Conservation (phyloP, 371 early-diverging fungal species). For the Mortierella polycephala region DNA sequence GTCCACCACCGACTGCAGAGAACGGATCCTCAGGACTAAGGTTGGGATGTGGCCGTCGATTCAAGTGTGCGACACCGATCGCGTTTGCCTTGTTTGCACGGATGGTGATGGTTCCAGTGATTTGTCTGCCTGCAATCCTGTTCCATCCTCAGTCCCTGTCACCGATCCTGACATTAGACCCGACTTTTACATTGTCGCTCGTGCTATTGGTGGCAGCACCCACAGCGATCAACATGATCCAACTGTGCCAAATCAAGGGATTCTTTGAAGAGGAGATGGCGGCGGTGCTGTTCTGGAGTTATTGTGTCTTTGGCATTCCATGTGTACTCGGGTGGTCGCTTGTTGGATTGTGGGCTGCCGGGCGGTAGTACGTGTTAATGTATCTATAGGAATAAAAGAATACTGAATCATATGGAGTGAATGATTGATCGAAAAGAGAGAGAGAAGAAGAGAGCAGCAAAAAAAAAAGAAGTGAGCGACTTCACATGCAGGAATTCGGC, state of each 20-base stretch:
- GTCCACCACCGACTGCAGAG: neutral
- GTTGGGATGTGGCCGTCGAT: conserved; percentile 15
- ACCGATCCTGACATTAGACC: conserved; percentile 58
- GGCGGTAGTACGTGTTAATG: conserved; percentile 13
- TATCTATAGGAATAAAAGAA: too few relatives aligned
- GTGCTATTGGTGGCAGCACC: conserved; percentile 67
- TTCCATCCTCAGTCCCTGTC: conserved; percentile 57
- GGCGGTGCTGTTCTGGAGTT: conserved; percentile 67
- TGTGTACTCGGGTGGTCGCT: conserved; percentile 62
- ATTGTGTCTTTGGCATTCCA: conserved; percentile 66
- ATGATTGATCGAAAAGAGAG: too few relatives aligned
- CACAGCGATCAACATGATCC: conserved; percentile 68
- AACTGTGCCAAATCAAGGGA: conserved; percentile 66
- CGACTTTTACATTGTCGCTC: conserved; percentile 61
- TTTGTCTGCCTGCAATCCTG: conserved; percentile 58
- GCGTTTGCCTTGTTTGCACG: conserved; percentile 56
- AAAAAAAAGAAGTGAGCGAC: conserved; percentile 4
- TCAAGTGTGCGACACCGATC: conserved; percentile 53
- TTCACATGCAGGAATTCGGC: neutral
- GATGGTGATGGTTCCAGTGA: conserved; percentile 59
- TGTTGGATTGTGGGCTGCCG: conserved; percentile 56
- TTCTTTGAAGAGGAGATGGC: conserved; percentile 70
- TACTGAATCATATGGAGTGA: too few relatives aligned
- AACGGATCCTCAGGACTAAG: conserved; percentile 11
- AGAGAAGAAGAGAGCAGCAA: neutral